These are phyloP conservation scores for Nakazawaea wyomingensis DNA, from an alignment of 805 yeast species.

Conservation along the genomic window DNA sequence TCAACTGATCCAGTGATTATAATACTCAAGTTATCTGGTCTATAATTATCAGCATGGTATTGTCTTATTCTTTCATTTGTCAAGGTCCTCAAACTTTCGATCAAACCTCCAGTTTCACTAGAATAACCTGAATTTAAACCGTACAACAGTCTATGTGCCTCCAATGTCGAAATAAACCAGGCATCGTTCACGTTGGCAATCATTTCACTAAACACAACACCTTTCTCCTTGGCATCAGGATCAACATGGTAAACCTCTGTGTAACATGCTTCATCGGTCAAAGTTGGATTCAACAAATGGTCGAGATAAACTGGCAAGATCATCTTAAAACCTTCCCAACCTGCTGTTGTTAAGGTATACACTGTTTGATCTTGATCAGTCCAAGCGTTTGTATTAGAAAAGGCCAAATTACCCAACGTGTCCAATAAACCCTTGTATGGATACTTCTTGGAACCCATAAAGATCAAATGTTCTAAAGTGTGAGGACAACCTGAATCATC, in stretches of 20 bases:
- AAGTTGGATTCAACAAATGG: slow-evolving; percentile 77
- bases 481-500: slow-evolving; percentile 93
- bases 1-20: slow-evolving; percentile 85
- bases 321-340: slow-evolving; percentile 89
- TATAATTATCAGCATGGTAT: slow-evolving; percentile 68
- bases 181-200: slow-evolving; percentile 83
- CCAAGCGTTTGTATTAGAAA: slow-evolving; percentile 93
- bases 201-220: slow-evolving; percentile 97
- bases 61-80: slow-evolving; percentile 68
- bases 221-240: slow-evolving; percentile 85
- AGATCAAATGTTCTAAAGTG: slow-evolving; percentile 88
- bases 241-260: slow-evolving; percentile 96
- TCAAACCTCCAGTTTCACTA: slow-evolving; percentile 91
- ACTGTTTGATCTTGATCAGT: slow-evolving; percentile 95
- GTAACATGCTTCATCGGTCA: slow-evolving; percentile 83
- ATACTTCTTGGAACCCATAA: slow-evolving; percentile 86
- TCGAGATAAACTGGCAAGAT: slow-evolving; percentile 87
- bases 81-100: slow-evolving; percentile 67
- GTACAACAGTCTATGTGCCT: slow-evolving; percentile 54
- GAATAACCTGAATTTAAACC: slow-evolving; percentile 70
- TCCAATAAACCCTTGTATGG: slow-evolving; percentile 93
- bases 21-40: slow-evolving; percentile 80
- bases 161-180: slow-evolving; percentile 58
- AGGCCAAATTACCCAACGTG: slow-evolving; percentile 75
- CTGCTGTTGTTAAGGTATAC: slow-evolving; percentile 86